Conservation (phyloP, 768 basidiomycete species). For the Xerocomellus amylosporus region DNA sequence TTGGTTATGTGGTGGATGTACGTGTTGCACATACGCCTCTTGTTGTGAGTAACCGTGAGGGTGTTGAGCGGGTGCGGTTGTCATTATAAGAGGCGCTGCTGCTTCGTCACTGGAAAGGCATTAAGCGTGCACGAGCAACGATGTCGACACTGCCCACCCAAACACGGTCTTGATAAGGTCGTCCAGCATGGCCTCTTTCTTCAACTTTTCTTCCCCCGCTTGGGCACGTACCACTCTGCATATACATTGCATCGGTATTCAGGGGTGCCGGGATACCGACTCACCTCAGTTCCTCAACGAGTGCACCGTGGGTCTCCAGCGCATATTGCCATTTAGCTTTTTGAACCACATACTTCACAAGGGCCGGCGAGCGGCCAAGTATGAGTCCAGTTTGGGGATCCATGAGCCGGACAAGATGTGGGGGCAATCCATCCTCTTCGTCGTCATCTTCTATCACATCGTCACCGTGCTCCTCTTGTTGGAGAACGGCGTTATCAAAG, state of each 20-base stretch:
- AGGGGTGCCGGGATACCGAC: background rate
- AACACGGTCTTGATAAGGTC: conserved; percentile 47
- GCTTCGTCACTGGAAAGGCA: conserved; percentile 26
- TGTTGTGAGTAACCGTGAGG: conserved; percentile 8
- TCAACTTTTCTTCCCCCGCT: conserved; percentile 47
- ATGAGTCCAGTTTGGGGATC: conserved; percentile 63
- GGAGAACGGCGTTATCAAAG: conserved; percentile 27
- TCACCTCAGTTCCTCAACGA: conserved; percentile 60
- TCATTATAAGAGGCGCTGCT: conserved; percentile 12
- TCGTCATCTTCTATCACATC: conserved; percentile 30
- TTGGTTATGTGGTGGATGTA: conserved; percentile 8
- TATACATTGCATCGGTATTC: background rate
- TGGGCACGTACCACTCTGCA: conserved; percentile 47
- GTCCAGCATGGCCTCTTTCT: conserved; percentile 63
- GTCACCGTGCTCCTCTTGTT: conserved; percentile 17
- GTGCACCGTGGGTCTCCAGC: conserved; percentile 60
- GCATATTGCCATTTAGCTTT: conserved; percentile 75
- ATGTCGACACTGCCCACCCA: conserved; percentile 41
- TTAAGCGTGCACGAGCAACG: background rate
- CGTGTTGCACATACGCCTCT: conserved; percentile 7
- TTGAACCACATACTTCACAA: conserved; percentile 65
- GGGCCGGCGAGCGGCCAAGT: conserved; percentile 62
- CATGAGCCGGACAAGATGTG: conserved; percentile 47
- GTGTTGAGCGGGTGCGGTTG: conserved; percentile 5
- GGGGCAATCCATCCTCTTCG: conserved; percentile 50